phyloP scores from a whole-genome alignment of 495 filamentous ascomycete species.

The Hyaloscypha finlandica region DNA sequence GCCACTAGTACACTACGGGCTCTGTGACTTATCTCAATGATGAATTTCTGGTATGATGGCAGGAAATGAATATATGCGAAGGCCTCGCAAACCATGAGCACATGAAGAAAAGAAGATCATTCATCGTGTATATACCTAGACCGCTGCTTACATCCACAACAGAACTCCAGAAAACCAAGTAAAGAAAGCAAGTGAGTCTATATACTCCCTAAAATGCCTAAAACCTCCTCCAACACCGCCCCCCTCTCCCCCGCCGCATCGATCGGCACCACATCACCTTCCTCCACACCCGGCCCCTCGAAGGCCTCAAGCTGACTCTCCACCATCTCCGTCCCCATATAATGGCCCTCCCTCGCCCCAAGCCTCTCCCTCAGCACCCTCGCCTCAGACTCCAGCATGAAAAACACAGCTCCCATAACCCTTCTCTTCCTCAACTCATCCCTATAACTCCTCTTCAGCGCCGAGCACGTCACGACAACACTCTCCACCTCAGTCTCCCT shows the following conservation, averaged over 20 bases:
- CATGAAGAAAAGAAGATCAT: too few relatives aligned
- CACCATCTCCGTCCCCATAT: conserved; percentile 97
- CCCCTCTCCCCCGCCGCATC: conserved; percentile 49
- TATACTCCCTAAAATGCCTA: neutral
- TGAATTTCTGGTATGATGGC: too few relatives aligned
- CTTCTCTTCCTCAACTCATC: conserved; percentile 79
- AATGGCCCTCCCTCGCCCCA: conserved; percentile 70
- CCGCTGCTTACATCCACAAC: too few relatives aligned
- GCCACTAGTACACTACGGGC: too few relatives aligned
- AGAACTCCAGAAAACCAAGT: neutral
- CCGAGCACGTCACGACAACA: conserved; percentile 93
- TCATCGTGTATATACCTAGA: too few relatives aligned
- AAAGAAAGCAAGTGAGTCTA: neutral
- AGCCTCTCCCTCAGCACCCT: conserved; percentile 71
- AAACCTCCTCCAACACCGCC: conserved; percentile 11
- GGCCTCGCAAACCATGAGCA: too few relatives aligned
- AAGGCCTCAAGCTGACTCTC: conserved; percentile 81
- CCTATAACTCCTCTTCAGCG: conserved; percentile 91
- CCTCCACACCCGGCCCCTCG: conserved; percentile 73
- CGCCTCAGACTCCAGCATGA: conserved; percentile 64
- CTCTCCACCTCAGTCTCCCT: conserved; percentile 53
- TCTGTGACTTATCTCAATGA: too few relatives aligned
- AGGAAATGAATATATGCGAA: too few relatives aligned
- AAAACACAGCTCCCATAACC: conserved; percentile 59
- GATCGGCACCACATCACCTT: conserved; percentile 79